These are phyloP conservation scores for Microthlaspi erraticum DNA, from an alignment of 345 rosid genomes.

Conservation along the genomic window DNA sequence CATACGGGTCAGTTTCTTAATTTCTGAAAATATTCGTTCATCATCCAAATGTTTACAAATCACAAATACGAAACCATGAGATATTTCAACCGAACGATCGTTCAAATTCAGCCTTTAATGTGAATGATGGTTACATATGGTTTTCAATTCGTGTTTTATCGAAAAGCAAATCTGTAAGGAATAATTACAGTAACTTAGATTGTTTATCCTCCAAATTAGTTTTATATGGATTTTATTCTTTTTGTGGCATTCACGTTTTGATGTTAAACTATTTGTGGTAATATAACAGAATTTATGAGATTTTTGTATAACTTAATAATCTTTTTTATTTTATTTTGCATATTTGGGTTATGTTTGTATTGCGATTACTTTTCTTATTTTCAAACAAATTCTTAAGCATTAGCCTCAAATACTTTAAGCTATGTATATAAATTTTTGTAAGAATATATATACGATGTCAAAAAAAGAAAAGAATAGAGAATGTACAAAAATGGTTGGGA, in stretches of 20 bases:
- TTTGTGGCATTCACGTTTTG: not conserved
- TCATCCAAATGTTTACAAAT: constrained; percentile 12
- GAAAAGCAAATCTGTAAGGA: not conserved
- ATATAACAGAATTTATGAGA: not conserved
- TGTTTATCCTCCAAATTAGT: not conserved
- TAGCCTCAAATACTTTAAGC: no score
- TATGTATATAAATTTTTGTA: no score
- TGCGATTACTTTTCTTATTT: no score
- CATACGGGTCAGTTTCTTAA: constrained; percentile 33
- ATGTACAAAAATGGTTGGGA: not conserved
- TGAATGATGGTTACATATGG: not conserved
- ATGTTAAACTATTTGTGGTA: not conserved
- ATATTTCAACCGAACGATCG: constrained; percentile 13
- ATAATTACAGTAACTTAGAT: not conserved
- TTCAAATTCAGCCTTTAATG: not conserved
- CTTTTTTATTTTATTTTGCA: no score
- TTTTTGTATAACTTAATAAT: not conserved
- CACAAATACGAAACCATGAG: constrained; percentile 5
- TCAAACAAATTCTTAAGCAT: no score
- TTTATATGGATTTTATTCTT: not conserved
- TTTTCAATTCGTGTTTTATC: not conserved
- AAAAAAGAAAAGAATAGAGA: no score
- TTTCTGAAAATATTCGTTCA: constrained; percentile 31
- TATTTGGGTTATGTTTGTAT: no score
- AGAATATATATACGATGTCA: no score